Conservation (phyloP, 495 filamentous ascomycete species). For the Darksidea phi region DNA sequence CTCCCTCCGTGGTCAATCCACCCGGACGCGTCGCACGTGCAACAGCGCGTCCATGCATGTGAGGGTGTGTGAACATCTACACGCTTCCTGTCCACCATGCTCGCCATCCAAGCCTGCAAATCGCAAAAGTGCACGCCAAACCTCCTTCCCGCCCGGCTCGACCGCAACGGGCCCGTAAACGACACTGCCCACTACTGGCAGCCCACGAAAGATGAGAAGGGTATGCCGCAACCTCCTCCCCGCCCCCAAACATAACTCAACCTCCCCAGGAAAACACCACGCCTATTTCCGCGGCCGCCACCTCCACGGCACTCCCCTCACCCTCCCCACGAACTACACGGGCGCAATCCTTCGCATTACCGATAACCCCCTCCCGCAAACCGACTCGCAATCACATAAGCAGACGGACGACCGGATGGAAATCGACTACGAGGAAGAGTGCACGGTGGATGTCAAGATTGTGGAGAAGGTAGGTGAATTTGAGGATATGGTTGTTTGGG, state of each 20-base stretch:
- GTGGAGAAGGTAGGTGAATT: slow-evolving; percentile 67
- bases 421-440: slow-evolving; percentile 50
- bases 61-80: too few species aligned
- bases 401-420: slow-evolving; percentile 50
- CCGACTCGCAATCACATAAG: slow-evolving; percentile 3
- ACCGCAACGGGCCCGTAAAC: slow-evolving; percentile 72
- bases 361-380: slow-evolving; percentile 24
- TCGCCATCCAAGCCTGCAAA: slow-evolving; percentile 24
- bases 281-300: slow-evolving; percentile 83
- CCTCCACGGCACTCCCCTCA: slow-evolving; percentile 64
- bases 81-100: too few species aligned
- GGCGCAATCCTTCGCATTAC: slow-evolving; percentile 34
- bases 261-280: slow-evolving; percentile 48
- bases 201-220: slow-evolving; percentile 45
- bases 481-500: slow-evolving; percentile 78
- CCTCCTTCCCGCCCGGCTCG: slow-evolving; percentile 79
- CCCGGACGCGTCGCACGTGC: too few species aligned
- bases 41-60: too few species aligned
- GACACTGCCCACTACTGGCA: slow-evolving; percentile 71
- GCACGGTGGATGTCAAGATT: slow-evolving; percentile 54
- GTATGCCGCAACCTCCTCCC: slow-evolving; percentile 2
- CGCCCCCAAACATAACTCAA: neutral
- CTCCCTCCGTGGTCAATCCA: too few species aligned
- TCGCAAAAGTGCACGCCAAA: slow-evolving; percentile 62
- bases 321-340: slow-evolving; percentile 69